Evolutionary conservation across 164 flowering plant species (phyloP), one percentile per base, ranked within the genome.

Genomic region (Piper longum): DNA sequence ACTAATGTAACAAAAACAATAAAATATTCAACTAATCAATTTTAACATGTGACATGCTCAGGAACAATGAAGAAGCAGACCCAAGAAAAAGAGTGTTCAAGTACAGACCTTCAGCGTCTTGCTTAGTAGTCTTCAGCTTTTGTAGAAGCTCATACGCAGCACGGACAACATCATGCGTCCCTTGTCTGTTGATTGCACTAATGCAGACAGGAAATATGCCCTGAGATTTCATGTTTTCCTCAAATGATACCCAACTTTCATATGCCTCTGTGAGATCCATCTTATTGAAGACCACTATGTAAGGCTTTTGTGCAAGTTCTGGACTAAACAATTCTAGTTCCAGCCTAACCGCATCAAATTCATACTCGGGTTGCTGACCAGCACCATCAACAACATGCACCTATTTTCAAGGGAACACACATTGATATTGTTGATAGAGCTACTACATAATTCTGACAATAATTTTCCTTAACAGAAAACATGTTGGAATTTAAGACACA

Each of bases 371-470:
- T 68, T 89, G 96, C 64, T 77, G 76, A 45, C 85, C 75, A 40
- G 96, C 83, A 56, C 98, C 97, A 74, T 93, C 98, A 73, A 93
- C 85, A 66, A 92, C 81, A 81, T 93, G 98, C 18, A 93, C 81
- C 98, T 93, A 71, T 54, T n/a, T 58, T 66, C 41, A 60, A 59
- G 64, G 59, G 64, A 70, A 60, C 11, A 40, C 16, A 6, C 41
- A 3, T 19, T 2, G 3, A 12, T 16, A 26, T 56, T 16, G 26
- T 4, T 48, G 3, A 48, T 5, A 48, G 14, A 48, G 52, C 52
- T 48, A 48, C 52, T 9, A 44, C 48, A 44, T 44, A 48, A 48
- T 56, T 56, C 19, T 56, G 59, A 17, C 16, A 17, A 9, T 16
- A 26, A 7, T 16, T 17, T 9, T 16, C 4, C 36, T 26, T 26